Base-by-base conservation (phyloP, 495 filamentous ascomycete genomes). In the Bacidia gigantensis region DNA sequence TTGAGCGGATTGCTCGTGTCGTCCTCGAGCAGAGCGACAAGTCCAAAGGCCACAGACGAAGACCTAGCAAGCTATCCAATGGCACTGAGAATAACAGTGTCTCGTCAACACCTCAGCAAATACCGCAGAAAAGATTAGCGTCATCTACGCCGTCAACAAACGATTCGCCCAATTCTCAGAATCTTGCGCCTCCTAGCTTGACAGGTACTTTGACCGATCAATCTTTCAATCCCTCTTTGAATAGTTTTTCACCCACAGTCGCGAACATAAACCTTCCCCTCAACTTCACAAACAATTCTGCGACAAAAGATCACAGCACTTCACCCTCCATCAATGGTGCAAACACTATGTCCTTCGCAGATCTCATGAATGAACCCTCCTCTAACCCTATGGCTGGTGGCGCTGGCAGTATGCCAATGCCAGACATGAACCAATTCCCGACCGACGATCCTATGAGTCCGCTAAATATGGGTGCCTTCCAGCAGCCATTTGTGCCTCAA, bases 401-500 rank as follows among this genome's bases (percentile, higher is more conserved):
- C 12, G 41, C 41, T 18, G 47, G 51, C 48, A 38, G 39, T 26
- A 35, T 65, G 47, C 45, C 61, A 24, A 65, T 69, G 58, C 20
- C 67, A 14, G 67, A 64, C 10, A 57, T 42, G 72, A 32, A 9
- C 65, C 70, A 12, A 71, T 79, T 61, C 63, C 70, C 5, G 75
- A 79, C 35, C 65, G 66, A 63, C 54, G 59, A 56, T 55, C 67
- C 63, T 38, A 69, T 53, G 14, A 62, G 63, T 35, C 60, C 66
- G 59, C 59, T 66, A 56, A 63, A 64, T 18, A 65, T 73, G 54
- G 64, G 62, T 40, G 67, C 70, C 21, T 89, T 88, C 62, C 87
- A 95, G 62, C 88, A 95, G 56, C 89, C 89, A 1, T 87, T 95
- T 60, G 83, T 97, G 42, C 92, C 92, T n/a, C 88, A 90, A 59